Percentiles rank a stretch among this genome's conserved stretches.
phyloP scores from a whole-genome alignment of 2,329 filamentous ascomycete genomes.

The Apiospora phragmitis region DNA sequence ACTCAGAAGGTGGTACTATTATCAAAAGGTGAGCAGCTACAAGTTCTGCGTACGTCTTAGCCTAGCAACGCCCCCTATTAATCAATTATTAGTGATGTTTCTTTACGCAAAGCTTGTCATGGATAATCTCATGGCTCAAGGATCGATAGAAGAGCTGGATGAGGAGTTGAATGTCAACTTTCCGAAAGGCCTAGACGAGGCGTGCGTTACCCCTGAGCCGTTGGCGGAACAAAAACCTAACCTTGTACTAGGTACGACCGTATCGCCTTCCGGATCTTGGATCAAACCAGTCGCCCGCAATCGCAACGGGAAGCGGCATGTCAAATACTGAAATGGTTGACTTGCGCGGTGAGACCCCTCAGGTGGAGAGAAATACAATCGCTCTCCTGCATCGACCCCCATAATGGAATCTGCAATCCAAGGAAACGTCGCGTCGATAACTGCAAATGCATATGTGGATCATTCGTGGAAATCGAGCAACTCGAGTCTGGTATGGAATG shows the following conservation, averaged over 20 bases:
- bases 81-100: slow-evolving; percentile 18
- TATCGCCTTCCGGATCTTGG: neutral
- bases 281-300: neutral
- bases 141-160: slow-evolving; percentile 20
- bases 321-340: slow-evolving; percentile 11
- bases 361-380: slow-evolving; percentile 17
- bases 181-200: neutral
- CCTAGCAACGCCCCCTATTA: neutral
- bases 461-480: neutral
- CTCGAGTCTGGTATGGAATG: neutral
- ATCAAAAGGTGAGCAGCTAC: neutral
- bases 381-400: slow-evolving; percentile 15
- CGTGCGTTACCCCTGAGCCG: neutral
- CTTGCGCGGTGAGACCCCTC: slow-evolving; percentile 14
- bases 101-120: slow-evolving; percentile 24
- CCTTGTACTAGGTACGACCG: neutral
- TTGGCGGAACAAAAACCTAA: neutral
- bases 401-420: neutral
- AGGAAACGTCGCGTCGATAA: neutral
- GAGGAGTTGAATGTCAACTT: neutral
- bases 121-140: slow-evolving; percentile 21
- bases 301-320: neutral
- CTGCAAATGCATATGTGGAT: neutral
- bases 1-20: neutral
- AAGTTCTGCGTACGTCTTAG: neutral